Percentiles rank a stretch among this genome's conserved stretches.
These are phyloP conservation scores for Aristolochia contorta DNA, from an alignment of 164 flowering plant species.

Conservation along the genomic window DNA sequence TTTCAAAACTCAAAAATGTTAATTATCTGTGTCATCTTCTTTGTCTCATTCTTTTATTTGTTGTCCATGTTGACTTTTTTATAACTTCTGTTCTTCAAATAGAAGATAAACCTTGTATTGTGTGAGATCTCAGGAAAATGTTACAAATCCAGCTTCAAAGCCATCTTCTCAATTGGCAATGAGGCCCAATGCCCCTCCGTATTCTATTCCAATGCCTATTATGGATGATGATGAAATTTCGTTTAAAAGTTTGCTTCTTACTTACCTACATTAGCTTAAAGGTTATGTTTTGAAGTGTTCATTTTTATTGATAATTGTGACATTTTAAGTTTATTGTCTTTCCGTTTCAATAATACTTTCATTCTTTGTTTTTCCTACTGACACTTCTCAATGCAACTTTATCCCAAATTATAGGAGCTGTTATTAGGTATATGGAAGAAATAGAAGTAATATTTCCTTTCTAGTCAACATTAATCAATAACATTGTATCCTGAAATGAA, in stretches of 20 bases:
- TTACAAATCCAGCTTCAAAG: background rate
- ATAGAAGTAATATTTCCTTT: too few relatives aligned
- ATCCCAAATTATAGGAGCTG: too few relatives aligned
- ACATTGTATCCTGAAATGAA: too few relatives aligned
- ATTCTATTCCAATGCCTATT: background rate
- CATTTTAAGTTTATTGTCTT: background rate
- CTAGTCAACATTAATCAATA: too few relatives aligned
- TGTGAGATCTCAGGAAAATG: background rate
- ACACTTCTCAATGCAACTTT: too few relatives aligned
- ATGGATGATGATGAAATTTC: conserved; percentile 1
- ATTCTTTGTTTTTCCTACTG: too few relatives aligned
- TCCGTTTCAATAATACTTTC: too few relatives aligned
- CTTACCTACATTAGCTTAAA: background rate
- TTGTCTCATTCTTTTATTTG: background rate
- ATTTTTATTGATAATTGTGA: background rate
- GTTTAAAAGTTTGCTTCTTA: background rate
- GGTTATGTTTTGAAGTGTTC: background rate
- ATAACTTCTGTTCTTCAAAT: background rate
- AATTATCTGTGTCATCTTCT: background rate
- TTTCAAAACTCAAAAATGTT: background rate
- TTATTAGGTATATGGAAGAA: too few relatives aligned
- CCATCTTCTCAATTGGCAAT: background rate
- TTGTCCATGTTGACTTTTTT: background rate
- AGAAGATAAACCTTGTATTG: background rate
- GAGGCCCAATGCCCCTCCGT: background rate